Evolutionary conservation across 2,329 filamentous ascomycete species (phyloP).

Genomic region (Calonectria pseudoturangicola): DNA sequence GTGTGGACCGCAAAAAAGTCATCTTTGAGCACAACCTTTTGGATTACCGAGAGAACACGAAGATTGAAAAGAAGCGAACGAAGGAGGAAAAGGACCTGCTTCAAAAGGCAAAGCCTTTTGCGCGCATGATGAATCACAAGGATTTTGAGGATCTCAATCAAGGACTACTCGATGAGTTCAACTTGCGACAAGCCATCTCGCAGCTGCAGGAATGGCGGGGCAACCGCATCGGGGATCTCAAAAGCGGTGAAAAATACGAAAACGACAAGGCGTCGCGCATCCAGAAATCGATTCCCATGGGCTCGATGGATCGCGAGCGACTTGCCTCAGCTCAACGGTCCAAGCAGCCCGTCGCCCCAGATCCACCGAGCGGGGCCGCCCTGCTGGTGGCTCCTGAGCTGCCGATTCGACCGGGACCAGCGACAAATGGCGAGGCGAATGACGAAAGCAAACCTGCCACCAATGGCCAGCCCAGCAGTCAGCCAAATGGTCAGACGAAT

Average conservation of each 20-base stretch:
- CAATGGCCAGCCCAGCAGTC: slow-evolving; percentile 72
- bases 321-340: slow-evolving; percentile 83
- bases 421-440: slow-evolving; percentile 61
- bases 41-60: slow-evolving; percentile 93
- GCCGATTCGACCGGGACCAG: slow-evolving; percentile 73
- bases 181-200: slow-evolving; percentile 89
- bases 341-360: slow-evolving; percentile 79
- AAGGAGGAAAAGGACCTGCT: slow-evolving; percentile 95
- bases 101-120: slow-evolving; percentile 96
- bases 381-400: slow-evolving; percentile 87
- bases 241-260: slow-evolving; percentile 94
- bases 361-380: slow-evolving; percentile 84
- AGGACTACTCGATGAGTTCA: slow-evolving; percentile 92
- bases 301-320: slow-evolving; percentile 87
- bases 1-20: slow-evolving; percentile 95
- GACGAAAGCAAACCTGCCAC: slow-evolving; percentile 72
- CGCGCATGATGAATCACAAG: slow-evolving; percentile 94
- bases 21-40: slow-evolving; percentile 96
- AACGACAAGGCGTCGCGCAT: slow-evolving; percentile 86
- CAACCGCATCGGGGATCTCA: slow-evolving; percentile 88
- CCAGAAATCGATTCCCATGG: slow-evolving; percentile 82
- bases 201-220: slow-evolving; percentile 96
- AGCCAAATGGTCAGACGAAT: slow-evolving; percentile 61
- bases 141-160: slow-evolving; percentile 92
- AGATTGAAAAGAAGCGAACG: slow-evolving; percentile 93